Conservation (phyloP, 139 green algal genomes). For the Closterium sp. region DNA sequence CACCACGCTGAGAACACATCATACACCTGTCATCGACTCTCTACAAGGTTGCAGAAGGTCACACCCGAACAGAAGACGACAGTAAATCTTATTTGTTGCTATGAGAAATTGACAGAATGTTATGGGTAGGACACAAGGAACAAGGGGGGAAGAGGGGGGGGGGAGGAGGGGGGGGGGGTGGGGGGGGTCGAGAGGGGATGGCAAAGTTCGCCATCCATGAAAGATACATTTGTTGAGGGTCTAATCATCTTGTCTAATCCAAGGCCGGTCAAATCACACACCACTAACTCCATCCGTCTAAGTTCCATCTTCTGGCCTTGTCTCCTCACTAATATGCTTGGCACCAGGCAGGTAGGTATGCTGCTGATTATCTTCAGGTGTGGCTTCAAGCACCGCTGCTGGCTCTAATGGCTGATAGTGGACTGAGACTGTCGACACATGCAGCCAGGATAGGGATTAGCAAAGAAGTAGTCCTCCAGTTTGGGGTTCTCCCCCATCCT, state of each 20-base stretch:
- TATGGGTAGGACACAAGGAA: too few species aligned
- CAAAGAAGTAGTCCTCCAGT: constrained; percentile 7
- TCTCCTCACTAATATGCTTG: background rate
- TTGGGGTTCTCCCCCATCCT: background rate
- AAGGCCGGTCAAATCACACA: background rate
- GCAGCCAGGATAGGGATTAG: constrained; percentile 9
- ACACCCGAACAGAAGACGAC: too few species aligned
- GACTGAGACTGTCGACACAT: background rate
- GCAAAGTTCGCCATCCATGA: background rate
- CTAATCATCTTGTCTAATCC: background rate
- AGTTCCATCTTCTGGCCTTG: background rate
- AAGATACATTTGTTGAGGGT: too few species aligned
- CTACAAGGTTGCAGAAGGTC: background rate
- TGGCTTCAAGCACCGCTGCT: background rate
- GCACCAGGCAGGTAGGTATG: too few species aligned
- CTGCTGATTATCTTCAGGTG: background rate
- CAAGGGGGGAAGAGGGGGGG: background rate
- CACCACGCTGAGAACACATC: background rate
- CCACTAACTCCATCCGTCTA: background rate
- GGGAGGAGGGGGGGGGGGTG: background rate
- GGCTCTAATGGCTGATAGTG: background rate
- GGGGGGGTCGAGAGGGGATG: background rate
- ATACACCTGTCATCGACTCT: background rate
- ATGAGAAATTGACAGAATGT: too few species aligned
- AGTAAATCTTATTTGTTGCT: too few species aligned